Evolutionary conservation across 129 eudicot genomes (phyloP), one percentile per base, ranked within the genome.

Genomic region (Silybum marianum): DNA sequence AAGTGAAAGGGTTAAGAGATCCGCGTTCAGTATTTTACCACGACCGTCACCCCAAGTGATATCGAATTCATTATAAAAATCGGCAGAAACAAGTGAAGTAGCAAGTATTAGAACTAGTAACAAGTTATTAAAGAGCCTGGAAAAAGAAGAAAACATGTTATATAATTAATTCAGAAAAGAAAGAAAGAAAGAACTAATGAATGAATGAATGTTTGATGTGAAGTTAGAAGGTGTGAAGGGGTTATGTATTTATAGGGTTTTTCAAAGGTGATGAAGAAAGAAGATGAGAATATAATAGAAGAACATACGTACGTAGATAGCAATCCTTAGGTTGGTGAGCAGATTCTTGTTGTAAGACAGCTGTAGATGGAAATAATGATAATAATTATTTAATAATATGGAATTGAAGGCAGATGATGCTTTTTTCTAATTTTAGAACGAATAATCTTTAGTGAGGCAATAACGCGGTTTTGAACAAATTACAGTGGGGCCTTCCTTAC

Each of bases 21-120:
- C 79, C 18, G 81, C 88, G 23, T 72, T 81, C 8, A 77, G 76
- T 48, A 78, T 86, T 30, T 77, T 79, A 68, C 83, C 86, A 9
- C 80, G 88, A 4, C 76, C 71, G 24, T 72, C 72, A 9, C 85
- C 88, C 85, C 85, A 81, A 16, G 85, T 77, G 54, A 85, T 77
- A 9, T 81, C 79, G 1, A 78, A 84, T 5, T 81, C 83, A 36
- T 66, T 44, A 73, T 77, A 65, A 32, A 77, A 85, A 73, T 81
- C 48, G 9, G 82, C 76, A 3, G 72, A 79, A 25, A 84, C 81
- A 14, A 80, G 65, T 18, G 81, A 74, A 18, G 72, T 77, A 34
- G 69, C 84, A 19, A 58, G n/a, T n/a, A 74, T 13, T 13, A 86
- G 70, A 69, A 73, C 80, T 1, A 58, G 66, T 54, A 58, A 44